phyloP scores from a whole-genome alignment of 1,284 basidiomycete species.

The Agroathelia rolfsii region DNA sequence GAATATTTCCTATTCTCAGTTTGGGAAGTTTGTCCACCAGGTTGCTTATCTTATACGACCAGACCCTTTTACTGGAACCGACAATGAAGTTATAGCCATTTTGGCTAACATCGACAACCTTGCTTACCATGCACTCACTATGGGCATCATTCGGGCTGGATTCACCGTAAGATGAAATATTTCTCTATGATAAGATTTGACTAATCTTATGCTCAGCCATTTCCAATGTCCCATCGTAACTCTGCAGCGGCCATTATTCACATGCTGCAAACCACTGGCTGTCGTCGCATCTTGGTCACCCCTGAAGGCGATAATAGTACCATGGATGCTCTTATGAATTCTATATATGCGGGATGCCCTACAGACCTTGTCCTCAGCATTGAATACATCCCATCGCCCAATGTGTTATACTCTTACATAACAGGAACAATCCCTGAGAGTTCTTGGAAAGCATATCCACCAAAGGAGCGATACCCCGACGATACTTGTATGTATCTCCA shows the following conservation, averaged over 20 bases:
- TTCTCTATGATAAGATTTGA: too few species aligned
- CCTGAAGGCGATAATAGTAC: constrained; percentile 16
- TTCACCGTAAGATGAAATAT: constrained; percentile 18
- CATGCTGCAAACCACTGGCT: constrained; percentile 21
- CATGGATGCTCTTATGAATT: constrained; percentile 17
- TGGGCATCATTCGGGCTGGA: constrained; percentile 22
- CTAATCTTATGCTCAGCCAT: constrained; percentile 15
- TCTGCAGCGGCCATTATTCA: constrained; percentile 23
- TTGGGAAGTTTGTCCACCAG: constrained; percentile 20
- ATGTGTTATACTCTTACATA: constrained; percentile 21
- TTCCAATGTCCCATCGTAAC: constrained; percentile 28
- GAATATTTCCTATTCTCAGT: constrained; percentile 19
- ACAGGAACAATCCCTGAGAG: constrained; percentile 14
- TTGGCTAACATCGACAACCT: constrained; percentile 22
- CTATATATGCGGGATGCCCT: constrained; percentile 14
- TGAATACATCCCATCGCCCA: constrained; percentile 22
- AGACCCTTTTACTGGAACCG: constrained; percentile 8
- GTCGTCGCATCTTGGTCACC: constrained; percentile 23
- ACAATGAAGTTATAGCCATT: constrained; percentile 17
- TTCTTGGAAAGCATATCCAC: constrained; percentile 19
- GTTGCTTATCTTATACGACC: constrained; percentile 19
- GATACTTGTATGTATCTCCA: constrained; percentile 14
- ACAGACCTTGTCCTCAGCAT: constrained; percentile 12
- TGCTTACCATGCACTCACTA: constrained; percentile 20
- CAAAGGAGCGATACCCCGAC: constrained; percentile 11